Conservation (phyloP, 2,329 filamentous ascomycete species). For the Zymoseptoria crescenta region DNA sequence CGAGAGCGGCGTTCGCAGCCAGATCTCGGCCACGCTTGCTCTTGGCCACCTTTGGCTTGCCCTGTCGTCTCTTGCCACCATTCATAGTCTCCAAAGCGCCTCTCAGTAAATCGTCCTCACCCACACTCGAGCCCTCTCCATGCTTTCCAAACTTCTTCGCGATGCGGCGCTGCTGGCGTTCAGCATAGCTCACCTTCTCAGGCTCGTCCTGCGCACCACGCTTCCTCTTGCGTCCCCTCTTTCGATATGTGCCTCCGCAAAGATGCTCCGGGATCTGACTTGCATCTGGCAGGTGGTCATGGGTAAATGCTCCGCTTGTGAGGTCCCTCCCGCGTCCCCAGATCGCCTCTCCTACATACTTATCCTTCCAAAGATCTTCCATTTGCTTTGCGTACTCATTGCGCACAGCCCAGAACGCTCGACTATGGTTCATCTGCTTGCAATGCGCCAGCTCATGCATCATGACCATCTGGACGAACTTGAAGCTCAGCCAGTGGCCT, state of each 20-base stretch:
- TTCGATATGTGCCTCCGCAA: slow-evolving; percentile 72
- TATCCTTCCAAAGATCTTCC: slow-evolving; percentile 58
- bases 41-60: slow-evolving; percentile 64
- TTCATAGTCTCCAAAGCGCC: slow-evolving; percentile 53
- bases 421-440: slow-evolving; percentile 85
- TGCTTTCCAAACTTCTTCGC: slow-evolving; percentile 77
- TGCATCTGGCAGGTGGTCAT: slow-evolving; percentile 51
- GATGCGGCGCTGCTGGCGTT: slow-evolving; percentile 64
- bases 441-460: slow-evolving; percentile 86
- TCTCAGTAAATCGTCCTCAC: slow-evolving; percentile 60
- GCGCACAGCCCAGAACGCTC: slow-evolving; percentile 71
- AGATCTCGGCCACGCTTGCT: slow-evolving; percentile 69
- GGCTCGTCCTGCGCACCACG: slow-evolving; percentile 37
- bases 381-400: slow-evolving; percentile 66
- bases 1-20: slow-evolving; percentile 67
- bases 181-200: slow-evolving; percentile 54
- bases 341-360: slow-evolving; percentile 72
- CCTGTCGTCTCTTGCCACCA: slow-evolving; percentile 49
- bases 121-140: slow-evolving; percentile 62
- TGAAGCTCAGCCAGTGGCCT: slow-evolving; percentile 66
- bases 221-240: slow-evolving; percentile 44
- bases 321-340: slow-evolving; percentile 68
- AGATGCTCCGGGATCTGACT: slow-evolving; percentile 49
- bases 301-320: slow-evolving; percentile 53
- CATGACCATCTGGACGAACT: slow-evolving; percentile 89